Evolutionary conservation across 306 rosid genomes (phyloP), one percentile per base, ranked within the genome.

Genomic region (Rubus parviflorus): DNA sequence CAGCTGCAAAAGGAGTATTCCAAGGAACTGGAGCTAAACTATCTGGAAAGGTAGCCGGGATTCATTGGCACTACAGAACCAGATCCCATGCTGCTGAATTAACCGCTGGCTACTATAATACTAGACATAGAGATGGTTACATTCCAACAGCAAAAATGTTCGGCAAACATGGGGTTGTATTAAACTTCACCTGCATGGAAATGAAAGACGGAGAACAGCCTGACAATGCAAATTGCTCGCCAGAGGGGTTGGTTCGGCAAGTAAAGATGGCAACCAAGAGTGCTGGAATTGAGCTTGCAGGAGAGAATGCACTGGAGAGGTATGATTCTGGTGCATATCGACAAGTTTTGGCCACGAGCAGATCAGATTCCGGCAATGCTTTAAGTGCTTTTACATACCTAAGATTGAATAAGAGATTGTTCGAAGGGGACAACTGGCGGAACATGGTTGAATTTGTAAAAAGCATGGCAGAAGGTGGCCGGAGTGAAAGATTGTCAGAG

Each of bases 131-230:
- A 19, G 89, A 92, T 8, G 97, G 97, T 22, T 95, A 95, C 78
- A 25, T 73, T 7, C 90, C 95, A 49, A 82, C 89, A 47, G 96
- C 97, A 6, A 75, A 53, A 70, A 87, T 89, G 91, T 79, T 95
- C 42, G 87, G 87, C 70, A 90, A 85, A 81, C 90, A 88, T 43
- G 85, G 84, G 42, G 92, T 75, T 43, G 89, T 90, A 2, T 73
- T 95, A 8, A 95, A 95, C 79, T 95, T 95, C 86, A 92, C 98
- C 45, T 95, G 98, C 81, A 95, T 92, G 97, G 96, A 95, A 84
- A 95, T 95, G 98, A 90, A 81, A 74, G 97, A 95, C 12, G 71
- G 78, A 40, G 87, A 90, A 45, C 98, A 95, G 79, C 93, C 92
- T 0, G 83, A 75, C 4, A 64, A 86, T 57, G 98, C 90, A 13